A percentile compares a stretch with the other conserved stretches of the same genome.
These are phyloP conservation scores for Chionographis japonica DNA, from an alignment of 106 monocot species.

Conservation along the genomic window DNA sequence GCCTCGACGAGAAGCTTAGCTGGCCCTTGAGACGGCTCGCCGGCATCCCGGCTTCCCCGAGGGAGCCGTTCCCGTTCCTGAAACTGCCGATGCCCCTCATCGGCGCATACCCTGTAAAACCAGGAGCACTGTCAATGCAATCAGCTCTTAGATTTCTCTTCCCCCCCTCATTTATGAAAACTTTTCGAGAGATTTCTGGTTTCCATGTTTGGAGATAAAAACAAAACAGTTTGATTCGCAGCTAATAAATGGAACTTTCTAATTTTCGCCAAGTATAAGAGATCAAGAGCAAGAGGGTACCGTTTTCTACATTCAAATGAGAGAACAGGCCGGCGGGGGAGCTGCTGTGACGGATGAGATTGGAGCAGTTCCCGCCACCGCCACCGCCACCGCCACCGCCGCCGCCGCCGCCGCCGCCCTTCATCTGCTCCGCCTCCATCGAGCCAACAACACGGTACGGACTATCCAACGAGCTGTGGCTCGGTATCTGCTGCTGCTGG, in stretches of 20 bases:
- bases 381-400: slow-evolving; percentile 3
- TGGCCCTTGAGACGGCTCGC: slow-evolving; percentile 45
- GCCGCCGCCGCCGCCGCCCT: too few relatives aligned
- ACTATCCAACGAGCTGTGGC: slow-evolving; percentile 12
- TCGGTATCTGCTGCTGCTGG: slow-evolving; percentile 33
- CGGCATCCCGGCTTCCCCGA: slow-evolving; percentile 4
- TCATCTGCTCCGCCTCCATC: slow-evolving; percentile 16
- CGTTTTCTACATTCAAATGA: slow-evolving; percentile 40
- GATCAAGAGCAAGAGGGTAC: slow-evolving; percentile 17
- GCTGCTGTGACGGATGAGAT: slow-evolving; percentile 52
- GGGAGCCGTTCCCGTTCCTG: slow-evolving; percentile 17
- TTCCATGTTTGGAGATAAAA: slow-evolving; percentile 4
- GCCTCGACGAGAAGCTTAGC: slow-evolving; percentile 73
- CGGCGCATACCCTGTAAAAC: slow-evolving; percentile 37
- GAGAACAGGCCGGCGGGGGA: slow-evolving; percentile 57
- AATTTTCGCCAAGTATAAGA: too few relatives aligned
- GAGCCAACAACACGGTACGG: slow-evolving; percentile 24
- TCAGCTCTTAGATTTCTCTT: not conserved
- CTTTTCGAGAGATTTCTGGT: too few relatives aligned
- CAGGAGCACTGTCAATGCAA: not conserved
- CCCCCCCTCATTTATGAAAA: too few relatives aligned
- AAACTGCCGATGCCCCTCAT: slow-evolving; percentile 35
- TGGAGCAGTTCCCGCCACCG: slow-evolving; percentile 1
- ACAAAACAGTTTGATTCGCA: not conserved
- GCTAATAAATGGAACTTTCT: not conserved